Percentiles rank a stretch among this genome's conserved stretches.
Conservation (phyloP, 257 asterid species). For the Nicotiana otophora region DNA sequence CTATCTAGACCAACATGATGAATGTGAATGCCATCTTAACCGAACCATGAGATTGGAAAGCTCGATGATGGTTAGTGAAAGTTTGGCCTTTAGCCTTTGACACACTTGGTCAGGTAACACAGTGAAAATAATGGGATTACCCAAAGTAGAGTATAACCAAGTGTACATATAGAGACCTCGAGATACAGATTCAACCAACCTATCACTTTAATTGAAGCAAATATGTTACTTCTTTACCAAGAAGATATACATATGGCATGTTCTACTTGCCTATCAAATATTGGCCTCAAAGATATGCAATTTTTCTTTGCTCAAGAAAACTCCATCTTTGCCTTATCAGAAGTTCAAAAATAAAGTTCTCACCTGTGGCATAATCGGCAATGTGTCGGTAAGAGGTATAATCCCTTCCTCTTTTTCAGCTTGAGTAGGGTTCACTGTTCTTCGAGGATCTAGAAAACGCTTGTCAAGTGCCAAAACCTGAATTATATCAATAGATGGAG, state of each 20-base stretch:
- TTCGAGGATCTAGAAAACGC: constrained; percentile 81
- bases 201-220: background rate
- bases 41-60: background rate
- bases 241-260: background rate
- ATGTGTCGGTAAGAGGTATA: constrained; percentile 85
- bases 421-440: constrained; percentile 80
- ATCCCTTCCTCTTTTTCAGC: constrained; percentile 99
- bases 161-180: background rate
- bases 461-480: constrained; percentile 98
- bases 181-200: background rate
- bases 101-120: background rate
- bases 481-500: constrained; percentile 1
- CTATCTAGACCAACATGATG: background rate
- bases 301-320: background rate
- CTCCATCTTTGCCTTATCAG: background rate
- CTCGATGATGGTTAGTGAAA: background rate
- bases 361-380: constrained; percentile 94
- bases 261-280: background rate
- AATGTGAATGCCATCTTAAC: background rate
- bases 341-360: background rate
- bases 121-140: background rate
- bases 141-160: background rate
- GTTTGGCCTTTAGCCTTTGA: background rate
- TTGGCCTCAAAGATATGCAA: background rate
- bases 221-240: background rate